phyloP scores from a whole-genome alignment of 1,139 yeast genomes.

The Suhomyces panamericanus region DNA sequence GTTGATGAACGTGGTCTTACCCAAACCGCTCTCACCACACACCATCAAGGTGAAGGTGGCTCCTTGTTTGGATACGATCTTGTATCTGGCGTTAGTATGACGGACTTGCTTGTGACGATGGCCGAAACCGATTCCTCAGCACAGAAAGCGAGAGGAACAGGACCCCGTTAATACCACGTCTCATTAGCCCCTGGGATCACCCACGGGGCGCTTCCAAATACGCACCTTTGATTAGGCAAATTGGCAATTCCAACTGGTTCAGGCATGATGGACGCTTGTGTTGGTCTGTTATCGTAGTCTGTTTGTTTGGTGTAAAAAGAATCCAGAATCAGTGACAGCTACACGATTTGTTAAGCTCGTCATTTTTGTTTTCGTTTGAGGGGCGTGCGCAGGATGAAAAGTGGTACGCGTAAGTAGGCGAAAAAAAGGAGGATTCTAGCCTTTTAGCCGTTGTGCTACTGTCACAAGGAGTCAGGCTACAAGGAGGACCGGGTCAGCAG shows the following conservation, averaged over 20 bases:
- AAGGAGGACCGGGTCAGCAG: not conserved
- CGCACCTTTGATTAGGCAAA: constrained; percentile 88
- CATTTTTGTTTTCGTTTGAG: constrained; percentile 10
- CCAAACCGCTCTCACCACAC: constrained; percentile 94
- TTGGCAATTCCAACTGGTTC: constrained; percentile 82
- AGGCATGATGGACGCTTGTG: constrained; percentile 18
- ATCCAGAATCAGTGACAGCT: constrained; percentile 5
- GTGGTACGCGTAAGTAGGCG: constrained; percentile 7
- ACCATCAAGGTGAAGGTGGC: constrained; percentile 91
- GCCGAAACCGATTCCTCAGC: not conserved
- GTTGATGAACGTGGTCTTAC: constrained; percentile 91
- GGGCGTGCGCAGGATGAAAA: constrained; percentile 12
- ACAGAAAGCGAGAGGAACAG: too few relatives aligned
- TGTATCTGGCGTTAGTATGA: constrained; percentile 53
- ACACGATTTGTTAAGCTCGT: constrained; percentile 9
- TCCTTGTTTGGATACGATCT: constrained; percentile 85
- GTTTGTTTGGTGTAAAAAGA: not conserved
- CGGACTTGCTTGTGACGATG: not conserved
- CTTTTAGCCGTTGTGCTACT: too few relatives aligned
- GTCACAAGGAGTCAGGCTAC: not conserved
- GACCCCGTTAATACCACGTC: not conserved
- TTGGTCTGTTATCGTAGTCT: constrained; percentile 3
- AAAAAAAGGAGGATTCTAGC: not conserved
- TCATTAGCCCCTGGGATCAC: not conserved
- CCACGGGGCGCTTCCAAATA: constrained; percentile 12